A percentile compares a stretch with the other conserved stretches of the same genome.
Conservation (phyloP, 208 protist species). For the Crithidia brevicula region DNA sequence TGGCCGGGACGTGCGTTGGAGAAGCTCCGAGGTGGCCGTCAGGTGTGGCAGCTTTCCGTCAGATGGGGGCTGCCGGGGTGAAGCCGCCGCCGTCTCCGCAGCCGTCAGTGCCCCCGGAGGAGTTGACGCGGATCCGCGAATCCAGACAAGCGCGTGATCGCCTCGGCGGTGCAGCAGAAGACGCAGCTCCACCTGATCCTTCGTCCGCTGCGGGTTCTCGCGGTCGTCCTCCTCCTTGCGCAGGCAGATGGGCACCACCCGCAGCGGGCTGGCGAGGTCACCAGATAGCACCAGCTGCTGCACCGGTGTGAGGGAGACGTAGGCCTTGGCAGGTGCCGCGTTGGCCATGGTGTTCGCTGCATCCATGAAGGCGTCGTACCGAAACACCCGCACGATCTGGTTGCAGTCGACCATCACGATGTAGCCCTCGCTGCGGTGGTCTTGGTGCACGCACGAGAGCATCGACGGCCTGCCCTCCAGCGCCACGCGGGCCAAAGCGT, state of each 20-base stretch:
- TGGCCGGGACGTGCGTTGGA: not conserved
- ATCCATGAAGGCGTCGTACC: conserved; percentile 48
- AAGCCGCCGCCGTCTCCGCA: not conserved
- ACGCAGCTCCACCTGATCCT: conserved; percentile 28
- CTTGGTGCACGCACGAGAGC: conserved; percentile 41
- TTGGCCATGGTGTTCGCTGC: not conserved
- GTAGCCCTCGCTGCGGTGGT: conserved; percentile 43
- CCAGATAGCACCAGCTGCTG: conserved; percentile 30
- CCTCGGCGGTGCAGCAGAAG: conserved; percentile 41
- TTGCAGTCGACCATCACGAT: conserved; percentile 38
- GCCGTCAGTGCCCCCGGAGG: too few relatives aligned
- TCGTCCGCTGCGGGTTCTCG: conserved; percentile 13
- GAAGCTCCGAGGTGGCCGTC: conserved; percentile 3
- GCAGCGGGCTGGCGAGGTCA: conserved; percentile 29
- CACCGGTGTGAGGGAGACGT: conserved; percentile 26
- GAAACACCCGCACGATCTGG: conserved; percentile 46
- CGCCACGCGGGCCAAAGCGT: conserved; percentile 25
- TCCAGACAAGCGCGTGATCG: conserved; percentile 42
- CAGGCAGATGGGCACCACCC: conserved; percentile 32
- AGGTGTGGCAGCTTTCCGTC: conserved; percentile 9
- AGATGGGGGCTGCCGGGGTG: not conserved
- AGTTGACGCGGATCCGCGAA: conserved; percentile 2
- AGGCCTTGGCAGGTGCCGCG: conserved; percentile 8
- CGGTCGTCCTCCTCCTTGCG: conserved; percentile 22
- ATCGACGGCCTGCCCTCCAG: conserved; percentile 38